A percentile compares a stretch with the other conserved stretches of the same genome.
Conservation (phyloP, 1,139 yeast species). For the Kurtzmaniella quercitrusa region DNA sequence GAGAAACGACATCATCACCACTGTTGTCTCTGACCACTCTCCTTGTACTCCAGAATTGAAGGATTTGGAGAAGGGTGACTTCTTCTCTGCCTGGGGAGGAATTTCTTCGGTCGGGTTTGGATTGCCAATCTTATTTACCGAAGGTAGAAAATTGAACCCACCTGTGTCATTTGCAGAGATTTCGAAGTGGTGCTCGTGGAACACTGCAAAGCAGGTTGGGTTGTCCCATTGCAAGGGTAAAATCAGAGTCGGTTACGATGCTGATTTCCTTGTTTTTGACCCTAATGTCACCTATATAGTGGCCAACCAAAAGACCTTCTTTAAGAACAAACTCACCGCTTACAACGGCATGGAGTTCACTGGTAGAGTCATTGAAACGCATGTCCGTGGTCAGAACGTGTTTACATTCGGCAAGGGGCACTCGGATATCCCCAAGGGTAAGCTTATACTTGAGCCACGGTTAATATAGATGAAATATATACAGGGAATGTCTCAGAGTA, state of each 20-base stretch:
- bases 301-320: slow-evolving; percentile 55
- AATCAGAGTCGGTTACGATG: slow-evolving; percentile 71
- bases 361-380: slow-evolving; percentile 76
- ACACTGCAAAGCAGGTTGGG: slow-evolving; percentile 86
- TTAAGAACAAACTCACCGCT: slow-evolving; percentile 85
- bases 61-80: slow-evolving; percentile 78
- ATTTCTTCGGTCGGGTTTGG: slow-evolving; percentile 91
- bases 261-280: slow-evolving; percentile 82
- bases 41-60: slow-evolving; percentile 93
- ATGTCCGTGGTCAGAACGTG: slow-evolving; percentile 69
- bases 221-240: slow-evolving; percentile 68
- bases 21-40: slow-evolving; percentile 92
- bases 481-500: too few relatives aligned
- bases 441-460: slow-evolving; percentile 56
- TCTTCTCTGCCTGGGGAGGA: slow-evolving; percentile 97
- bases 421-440: slow-evolving; percentile 52
- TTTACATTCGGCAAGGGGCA: slow-evolving; percentile 58
- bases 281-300: slow-evolving; percentile 53
- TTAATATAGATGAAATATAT: slow-evolving; percentile 2
- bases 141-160: slow-evolving; percentile 53
- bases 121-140: slow-evolving; percentile 73
- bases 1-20: slow-evolving; percentile 58
- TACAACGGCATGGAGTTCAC: slow-evolving; percentile 64
- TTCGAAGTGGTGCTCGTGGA: slow-evolving; percentile 71
- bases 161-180: slow-evolving; percentile 59